Percentiles rank a stretch among this genome's conserved stretches.
These are phyloP conservation scores for Hypsizygus marmoreus DNA, from an alignment of 768 basidiomycete genomes.

Conservation along the genomic window DNA sequence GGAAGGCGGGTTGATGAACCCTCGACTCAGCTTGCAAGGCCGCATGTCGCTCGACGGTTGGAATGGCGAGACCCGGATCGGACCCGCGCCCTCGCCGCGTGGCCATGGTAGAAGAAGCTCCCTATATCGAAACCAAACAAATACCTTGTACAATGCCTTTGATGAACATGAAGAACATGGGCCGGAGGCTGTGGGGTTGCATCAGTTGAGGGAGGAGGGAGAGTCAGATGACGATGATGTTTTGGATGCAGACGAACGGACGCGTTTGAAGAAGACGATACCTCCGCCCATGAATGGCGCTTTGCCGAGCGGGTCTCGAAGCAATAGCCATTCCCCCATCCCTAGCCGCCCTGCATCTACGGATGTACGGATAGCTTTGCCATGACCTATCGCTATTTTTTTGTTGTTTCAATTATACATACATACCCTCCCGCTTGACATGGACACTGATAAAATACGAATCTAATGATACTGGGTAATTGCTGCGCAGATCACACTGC, in stretches of 20 bases:
- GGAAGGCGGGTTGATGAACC: slow-evolving; percentile 71
- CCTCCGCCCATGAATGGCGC: slow-evolving; percentile 17
- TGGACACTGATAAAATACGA: slow-evolving; percentile 20
- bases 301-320: slow-evolving; percentile 45
- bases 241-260: slow-evolving; percentile 47
- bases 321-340: slow-evolving; percentile 56
- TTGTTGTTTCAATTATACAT: slow-evolving; percentile 9
- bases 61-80: slow-evolving; percentile 40
- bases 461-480: slow-evolving; percentile 14
- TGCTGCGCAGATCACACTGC: not conserved
- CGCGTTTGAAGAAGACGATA: slow-evolving; percentile 32
- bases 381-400: slow-evolving; percentile 3
- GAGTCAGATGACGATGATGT: slow-evolving; percentile 50
- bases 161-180: slow-evolving; percentile 49
- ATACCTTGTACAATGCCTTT: slow-evolving; percentile 76
- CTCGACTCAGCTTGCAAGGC: slow-evolving; percentile 79
- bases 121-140: slow-evolving; percentile 63
- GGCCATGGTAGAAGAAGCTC: slow-evolving; percentile 63
- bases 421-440: slow-evolving; percentile 16
- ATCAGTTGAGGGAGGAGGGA: slow-evolving; percentile 68
- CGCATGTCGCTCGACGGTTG: slow-evolving; percentile 81
- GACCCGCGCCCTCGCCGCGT: slow-evolving; percentile 30
- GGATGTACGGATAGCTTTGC: slow-evolving; percentile 16
- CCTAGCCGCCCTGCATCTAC: slow-evolving; percentile 20
- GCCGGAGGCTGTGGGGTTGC: slow-evolving; percentile 52